Conservation (phyloP, 139 green algal genomes). For the Trebouxia sp. region DNA sequence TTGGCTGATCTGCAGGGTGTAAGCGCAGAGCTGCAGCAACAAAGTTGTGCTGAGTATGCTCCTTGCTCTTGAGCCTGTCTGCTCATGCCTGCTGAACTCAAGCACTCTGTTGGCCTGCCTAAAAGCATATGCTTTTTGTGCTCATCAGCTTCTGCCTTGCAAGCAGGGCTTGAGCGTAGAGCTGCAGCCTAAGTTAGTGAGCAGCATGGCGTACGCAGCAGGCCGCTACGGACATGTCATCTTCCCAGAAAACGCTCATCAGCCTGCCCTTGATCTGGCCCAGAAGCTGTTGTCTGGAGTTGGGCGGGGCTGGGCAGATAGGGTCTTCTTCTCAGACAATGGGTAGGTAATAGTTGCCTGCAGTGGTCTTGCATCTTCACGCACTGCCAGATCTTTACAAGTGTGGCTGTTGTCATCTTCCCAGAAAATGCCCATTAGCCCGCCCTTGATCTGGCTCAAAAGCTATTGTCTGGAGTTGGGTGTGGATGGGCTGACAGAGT, state of each 20-base stretch:
- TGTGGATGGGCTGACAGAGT: conserved; percentile 81
- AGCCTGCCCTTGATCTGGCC: conserved; percentile 64
- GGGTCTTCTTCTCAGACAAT: conserved; percentile 92
- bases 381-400: too few relatives aligned
- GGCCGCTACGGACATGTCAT: conserved; percentile 95
- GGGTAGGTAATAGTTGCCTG: conserved; percentile 44
- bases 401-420: conserved; percentile 97
- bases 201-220: conserved; percentile 64
- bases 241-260: conserved; percentile 83
- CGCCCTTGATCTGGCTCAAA: conserved; percentile 56
- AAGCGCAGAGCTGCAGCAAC: too few relatives aligned
- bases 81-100: too few relatives aligned
- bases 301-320: conserved; percentile 76
- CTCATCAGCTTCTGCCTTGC: background rate
- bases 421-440: conserved; percentile 78
- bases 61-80: too few relatives aligned
- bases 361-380: too few relatives aligned
- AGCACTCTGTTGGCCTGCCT: too few relatives aligned
- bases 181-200: conserved; percentile 67
- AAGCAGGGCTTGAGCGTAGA: conserved; percentile 53
- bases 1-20: too few relatives aligned
- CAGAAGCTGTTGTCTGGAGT: conserved; percentile 55
- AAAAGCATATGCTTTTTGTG: background rate
- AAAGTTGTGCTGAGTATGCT: too few relatives aligned
- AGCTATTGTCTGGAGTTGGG: conserved; percentile 62